Percentiles rank a stretch among this genome's conserved stretches.
phyloP scores from a whole-genome alignment of 75 land plant species.

The Azolla pinnata region DNA sequence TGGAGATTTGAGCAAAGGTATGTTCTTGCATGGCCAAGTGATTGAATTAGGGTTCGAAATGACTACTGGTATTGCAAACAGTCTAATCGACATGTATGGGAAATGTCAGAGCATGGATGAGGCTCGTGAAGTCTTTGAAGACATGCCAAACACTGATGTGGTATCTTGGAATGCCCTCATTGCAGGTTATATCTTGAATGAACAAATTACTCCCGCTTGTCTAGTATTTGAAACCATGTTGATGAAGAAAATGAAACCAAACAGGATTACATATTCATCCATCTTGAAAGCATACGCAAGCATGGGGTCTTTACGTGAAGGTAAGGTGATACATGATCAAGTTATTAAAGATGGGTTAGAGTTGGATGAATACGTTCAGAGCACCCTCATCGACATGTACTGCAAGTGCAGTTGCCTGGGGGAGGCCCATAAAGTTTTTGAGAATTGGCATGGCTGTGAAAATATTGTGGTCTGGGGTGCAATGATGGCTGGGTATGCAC shows the following conservation, averaged over 20 bases:
- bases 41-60: constrained; percentile 18
- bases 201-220: constrained; percentile 12
- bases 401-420: constrained; percentile 39
- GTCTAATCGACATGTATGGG: constrained; percentile 22
- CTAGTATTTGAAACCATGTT: constrained; percentile 23
- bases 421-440: constrained; percentile 43
- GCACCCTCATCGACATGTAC: constrained; percentile 59
- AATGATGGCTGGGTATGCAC: constrained; percentile 66
- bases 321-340: constrained; percentile 47
- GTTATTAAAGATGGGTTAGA: constrained; percentile 41
- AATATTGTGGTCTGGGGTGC: constrained; percentile 52
- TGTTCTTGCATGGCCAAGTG: constrained; percentile 27
- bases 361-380: constrained; percentile 40
- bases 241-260: no score
- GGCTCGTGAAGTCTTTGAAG: constrained; percentile 7
- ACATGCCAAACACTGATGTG: constrained; percentile 16
- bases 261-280: constrained; percentile 50
- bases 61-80: constrained; percentile 7
- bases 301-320: constrained; percentile 25
- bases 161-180: constrained; percentile 44
- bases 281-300: constrained; percentile 51
- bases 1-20: background rate
- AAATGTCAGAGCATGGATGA: constrained; percentile 19
- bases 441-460: constrained; percentile 17
- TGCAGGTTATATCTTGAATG: constrained; percentile 11